phyloP scores from a whole-genome alignment of 495 filamentous ascomycete genomes.

The Pseudoneurospora amorphoporcata region DNA sequence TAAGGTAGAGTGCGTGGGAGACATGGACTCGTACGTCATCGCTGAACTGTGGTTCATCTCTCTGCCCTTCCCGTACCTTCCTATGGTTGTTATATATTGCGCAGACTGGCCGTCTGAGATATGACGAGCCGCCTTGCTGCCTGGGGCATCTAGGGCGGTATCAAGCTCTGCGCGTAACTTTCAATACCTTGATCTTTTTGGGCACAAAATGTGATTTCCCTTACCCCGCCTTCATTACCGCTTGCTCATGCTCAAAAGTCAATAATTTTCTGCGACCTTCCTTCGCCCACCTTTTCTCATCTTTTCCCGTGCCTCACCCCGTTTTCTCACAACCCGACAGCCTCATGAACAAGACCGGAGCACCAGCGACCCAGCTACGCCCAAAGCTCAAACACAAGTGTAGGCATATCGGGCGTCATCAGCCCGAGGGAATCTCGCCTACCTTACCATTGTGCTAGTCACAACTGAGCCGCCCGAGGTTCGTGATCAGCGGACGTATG shows the following conservation, averaged over 20 bases:
- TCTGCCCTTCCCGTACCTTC: background rate
- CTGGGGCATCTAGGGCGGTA: background rate
- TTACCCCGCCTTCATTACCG: background rate
- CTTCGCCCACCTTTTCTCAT: background rate
- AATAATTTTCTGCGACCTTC: background rate
- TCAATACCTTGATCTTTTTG: background rate
- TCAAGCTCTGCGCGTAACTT: background rate
- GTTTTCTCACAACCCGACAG: too few species aligned
- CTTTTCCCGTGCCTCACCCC: background rate
- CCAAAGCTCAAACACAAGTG: too few species aligned
- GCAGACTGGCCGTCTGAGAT: background rate
- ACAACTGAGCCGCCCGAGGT: background rate
- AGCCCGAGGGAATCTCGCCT: background rate
- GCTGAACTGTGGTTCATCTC: background rate
- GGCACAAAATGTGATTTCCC: background rate
- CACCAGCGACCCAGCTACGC: too few species aligned
- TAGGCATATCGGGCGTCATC: too few species aligned
- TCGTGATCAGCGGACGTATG: constrained; percentile 17
- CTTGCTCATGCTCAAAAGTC: background rate
- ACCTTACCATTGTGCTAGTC: background rate
- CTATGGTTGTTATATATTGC: background rate
- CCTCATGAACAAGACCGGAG: too few species aligned
- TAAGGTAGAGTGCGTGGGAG: background rate
- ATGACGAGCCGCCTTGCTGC: background rate
- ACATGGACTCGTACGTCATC: background rate